A percentile compares a stretch with the other conserved stretches of the same genome.
These are phyloP conservation scores for Chlorociboria aeruginascens DNA, from an alignment of 495 filamentous ascomycete genomes.

Conservation along the genomic window DNA sequence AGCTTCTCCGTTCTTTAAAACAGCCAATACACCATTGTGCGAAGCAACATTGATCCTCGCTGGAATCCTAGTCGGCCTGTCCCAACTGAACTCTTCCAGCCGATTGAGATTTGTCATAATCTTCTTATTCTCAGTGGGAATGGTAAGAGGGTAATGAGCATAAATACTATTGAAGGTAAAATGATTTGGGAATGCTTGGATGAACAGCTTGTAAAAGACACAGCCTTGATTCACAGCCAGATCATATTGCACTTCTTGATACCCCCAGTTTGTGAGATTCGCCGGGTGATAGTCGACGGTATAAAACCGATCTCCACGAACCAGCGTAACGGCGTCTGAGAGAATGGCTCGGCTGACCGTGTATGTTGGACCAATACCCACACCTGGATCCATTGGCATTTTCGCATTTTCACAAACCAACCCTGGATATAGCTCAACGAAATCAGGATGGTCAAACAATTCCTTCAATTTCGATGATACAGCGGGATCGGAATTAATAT, in stretches of 20 bases:
- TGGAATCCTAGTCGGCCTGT: constrained; percentile 41
- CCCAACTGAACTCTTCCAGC: constrained; percentile 58
- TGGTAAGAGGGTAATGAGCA: constrained; percentile 74
- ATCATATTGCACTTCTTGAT: constrained; percentile 52
- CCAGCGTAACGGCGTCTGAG: constrained; percentile 74
- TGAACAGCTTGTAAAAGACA: constrained; percentile 71
- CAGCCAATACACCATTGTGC: constrained; percentile 47
- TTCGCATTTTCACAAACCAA: constrained; percentile 72
- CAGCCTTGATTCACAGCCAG: constrained; percentile 64
- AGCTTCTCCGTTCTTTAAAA: constrained; percentile 46
- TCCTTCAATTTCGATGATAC: constrained; percentile 59
- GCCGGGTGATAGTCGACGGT: constrained; percentile 65
- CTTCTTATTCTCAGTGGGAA: constrained; percentile 58
- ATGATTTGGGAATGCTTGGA: constrained; percentile 63
- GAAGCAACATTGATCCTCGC: constrained; percentile 42
- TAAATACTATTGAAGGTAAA: constrained; percentile 71
- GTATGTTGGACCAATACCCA: constrained; percentile 67
- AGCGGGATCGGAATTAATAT: constrained; percentile 68
- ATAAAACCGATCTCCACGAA: constrained; percentile 77
- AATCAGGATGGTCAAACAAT: constrained; percentile 69
- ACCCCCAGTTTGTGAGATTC: constrained; percentile 73
- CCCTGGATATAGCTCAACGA: constrained; percentile 74
- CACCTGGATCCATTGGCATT: constrained; percentile 56
- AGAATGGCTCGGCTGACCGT: constrained; percentile 73
- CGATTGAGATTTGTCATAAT: constrained; percentile 59